Evolutionary conservation across 352 stramenopile species (phyloP).

Genomic region (Peronospora belbahrii): DNA sequence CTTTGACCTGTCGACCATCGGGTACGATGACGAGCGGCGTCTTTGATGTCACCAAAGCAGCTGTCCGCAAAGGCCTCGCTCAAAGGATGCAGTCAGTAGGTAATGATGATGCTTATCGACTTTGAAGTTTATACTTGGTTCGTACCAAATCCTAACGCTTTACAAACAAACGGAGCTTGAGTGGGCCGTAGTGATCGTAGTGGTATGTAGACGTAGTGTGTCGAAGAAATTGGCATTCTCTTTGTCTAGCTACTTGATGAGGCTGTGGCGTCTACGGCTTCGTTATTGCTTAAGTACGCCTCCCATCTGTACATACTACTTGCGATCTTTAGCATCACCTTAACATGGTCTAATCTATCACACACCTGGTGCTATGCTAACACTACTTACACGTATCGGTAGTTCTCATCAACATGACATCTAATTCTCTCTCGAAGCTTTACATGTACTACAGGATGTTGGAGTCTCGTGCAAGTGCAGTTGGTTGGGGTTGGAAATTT

Average conservation of each 20-base stretch:
- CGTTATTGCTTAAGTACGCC: too few relatives aligned
- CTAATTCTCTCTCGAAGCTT: background rate
- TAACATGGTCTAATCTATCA: too few relatives aligned
- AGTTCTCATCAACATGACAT: background rate
- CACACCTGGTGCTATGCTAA: too few relatives aligned
- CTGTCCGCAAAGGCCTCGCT: too few relatives aligned
- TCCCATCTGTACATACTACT: too few relatives aligned
- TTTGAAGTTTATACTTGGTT: constrained; percentile 34
- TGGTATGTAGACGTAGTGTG: constrained; percentile 29
- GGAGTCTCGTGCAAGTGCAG: constrained; percentile 10
- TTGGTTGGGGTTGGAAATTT: constrained; percentile 18
- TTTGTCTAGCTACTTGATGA: background rate
- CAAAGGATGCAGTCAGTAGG: too few relatives aligned
- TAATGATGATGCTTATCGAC: constrained; percentile 21
- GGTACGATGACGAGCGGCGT: too few relatives aligned
- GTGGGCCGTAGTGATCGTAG: constrained; percentile 22
- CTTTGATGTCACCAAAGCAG: too few relatives aligned
- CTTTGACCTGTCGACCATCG: too few relatives aligned
- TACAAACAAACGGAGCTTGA: constrained; percentile 22
- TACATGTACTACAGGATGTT: constrained; percentile 22
- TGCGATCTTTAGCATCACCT: too few relatives aligned
- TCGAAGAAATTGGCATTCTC: constrained; percentile 18
- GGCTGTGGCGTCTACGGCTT: background rate
- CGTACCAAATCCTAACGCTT: constrained; percentile 5
- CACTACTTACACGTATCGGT: constrained; percentile 1